These are phyloP conservation scores for Stachybotrys chlorohalonatus DNA, from an alignment of 2,329 filamentous ascomycete species.

Conservation along the genomic window DNA sequence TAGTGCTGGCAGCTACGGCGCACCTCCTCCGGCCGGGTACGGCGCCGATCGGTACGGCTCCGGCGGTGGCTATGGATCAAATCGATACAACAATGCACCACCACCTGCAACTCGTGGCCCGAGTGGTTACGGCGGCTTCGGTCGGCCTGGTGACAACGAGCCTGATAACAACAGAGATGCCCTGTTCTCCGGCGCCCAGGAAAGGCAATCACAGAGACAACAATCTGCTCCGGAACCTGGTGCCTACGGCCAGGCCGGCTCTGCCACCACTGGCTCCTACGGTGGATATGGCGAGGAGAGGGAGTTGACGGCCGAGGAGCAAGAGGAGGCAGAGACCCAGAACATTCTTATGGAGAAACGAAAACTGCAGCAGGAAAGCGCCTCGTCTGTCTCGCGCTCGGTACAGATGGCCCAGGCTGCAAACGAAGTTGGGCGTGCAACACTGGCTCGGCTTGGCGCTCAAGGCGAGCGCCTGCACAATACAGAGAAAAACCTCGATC, in stretches of 20 bases:
- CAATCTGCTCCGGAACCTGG: conserved; percentile 8
- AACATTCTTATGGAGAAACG: conserved; percentile 44
- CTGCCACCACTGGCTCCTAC: conserved; percentile 20
- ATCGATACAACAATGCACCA: conserved; percentile 10
- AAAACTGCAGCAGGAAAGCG: conserved; percentile 69
- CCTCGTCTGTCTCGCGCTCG: conserved; percentile 27
- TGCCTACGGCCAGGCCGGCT: conserved; percentile 15
- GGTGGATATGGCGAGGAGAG: conserved; percentile 58
- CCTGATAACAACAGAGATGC: conserved; percentile 50
- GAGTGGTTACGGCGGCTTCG: conserved; percentile 54
- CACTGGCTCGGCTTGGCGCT: conserved; percentile 62
- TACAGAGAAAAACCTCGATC: conserved; percentile 73
- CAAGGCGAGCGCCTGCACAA: conserved; percentile 78
- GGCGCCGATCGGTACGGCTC: conserved; percentile 44
- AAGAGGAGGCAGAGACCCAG: conserved; percentile 64
- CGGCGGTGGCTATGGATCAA: conserved; percentile 14
- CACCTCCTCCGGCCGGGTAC: conserved; percentile 33
- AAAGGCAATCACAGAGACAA: conserved; percentile 35
- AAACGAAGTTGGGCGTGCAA: conserved; percentile 54
- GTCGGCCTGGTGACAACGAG: conserved; percentile 30
- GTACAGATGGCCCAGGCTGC: conserved; percentile 34
- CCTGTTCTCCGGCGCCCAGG: conserved; percentile 50
- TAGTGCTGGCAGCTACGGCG: conserved; percentile 8
- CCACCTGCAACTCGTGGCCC: conserved; percentile 30
- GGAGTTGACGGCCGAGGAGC: conserved; percentile 71